These are phyloP conservation scores for Daldinia sp. DNA, from an alignment of 2,329 filamentous ascomycete genomes.

Conservation along the genomic window DNA sequence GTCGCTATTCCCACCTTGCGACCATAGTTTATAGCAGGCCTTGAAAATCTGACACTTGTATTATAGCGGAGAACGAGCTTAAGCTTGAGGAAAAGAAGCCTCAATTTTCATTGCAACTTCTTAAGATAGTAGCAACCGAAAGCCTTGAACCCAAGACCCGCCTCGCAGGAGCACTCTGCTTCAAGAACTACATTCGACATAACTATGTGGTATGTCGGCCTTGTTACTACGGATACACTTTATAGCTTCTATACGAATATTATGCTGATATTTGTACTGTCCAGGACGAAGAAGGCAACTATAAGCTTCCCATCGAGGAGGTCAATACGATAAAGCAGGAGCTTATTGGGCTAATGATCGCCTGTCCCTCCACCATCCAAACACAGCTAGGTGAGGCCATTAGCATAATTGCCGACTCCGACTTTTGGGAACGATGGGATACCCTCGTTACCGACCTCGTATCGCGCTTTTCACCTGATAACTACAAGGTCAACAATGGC, in stretches of 20 bases:
- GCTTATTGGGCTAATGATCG: constrained; percentile 96
- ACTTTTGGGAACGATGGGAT: constrained; percentile 97
- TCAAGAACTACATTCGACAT: constrained; percentile 97
- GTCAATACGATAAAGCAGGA: constrained; percentile 93
- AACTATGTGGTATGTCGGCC: constrained; percentile 80
- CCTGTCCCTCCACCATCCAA: constrained; percentile 87
- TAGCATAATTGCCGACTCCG: constrained; percentile 96
- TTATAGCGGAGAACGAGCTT: constrained; percentile 82
- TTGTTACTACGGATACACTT: neutral
- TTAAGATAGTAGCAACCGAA: constrained; percentile 88
- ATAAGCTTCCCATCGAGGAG: constrained; percentile 86
- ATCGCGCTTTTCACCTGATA: constrained; percentile 82
- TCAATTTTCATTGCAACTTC: constrained; percentile 86
- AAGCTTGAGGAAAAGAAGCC: constrained; percentile 84
- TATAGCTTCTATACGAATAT: neutral
- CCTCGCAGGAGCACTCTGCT: constrained; percentile 89
- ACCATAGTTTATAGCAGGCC: neutral
- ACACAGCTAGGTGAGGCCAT: constrained; percentile 96
- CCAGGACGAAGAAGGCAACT: constrained; percentile 90
- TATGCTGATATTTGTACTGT: constrained; percentile 20
- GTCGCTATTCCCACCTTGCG: constrained; percentile 11
- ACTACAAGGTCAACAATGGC: constrained; percentile 89
- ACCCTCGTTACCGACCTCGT: constrained; percentile 93
- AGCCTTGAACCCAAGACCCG: constrained; percentile 80
- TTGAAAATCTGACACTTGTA: constrained; percentile 37